Conservation (phyloP, 768 basidiomycete species). For the Dentipellis fragilis region DNA sequence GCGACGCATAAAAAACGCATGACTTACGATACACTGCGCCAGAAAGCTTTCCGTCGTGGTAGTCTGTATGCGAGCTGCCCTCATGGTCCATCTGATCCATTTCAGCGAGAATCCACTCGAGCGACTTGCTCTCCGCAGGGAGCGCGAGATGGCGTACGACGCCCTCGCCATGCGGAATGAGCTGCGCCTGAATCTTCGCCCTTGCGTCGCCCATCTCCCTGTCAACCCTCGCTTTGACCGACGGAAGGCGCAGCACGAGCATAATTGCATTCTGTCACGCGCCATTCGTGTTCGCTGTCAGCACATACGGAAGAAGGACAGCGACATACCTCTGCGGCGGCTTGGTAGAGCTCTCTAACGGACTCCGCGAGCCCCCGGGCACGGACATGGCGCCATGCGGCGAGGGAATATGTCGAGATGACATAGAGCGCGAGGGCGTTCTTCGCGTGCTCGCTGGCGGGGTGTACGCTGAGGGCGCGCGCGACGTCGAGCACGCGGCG, state of each 20-base stretch:
- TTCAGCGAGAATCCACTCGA: slow-evolving; percentile 68
- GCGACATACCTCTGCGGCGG: slow-evolving; percentile 37
- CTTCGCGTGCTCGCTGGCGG: slow-evolving; percentile 37
- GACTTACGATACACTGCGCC: slow-evolving; percentile 80
- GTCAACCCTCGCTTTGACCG: slow-evolving; percentile 48
- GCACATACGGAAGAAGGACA: not conserved
- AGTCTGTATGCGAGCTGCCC: slow-evolving; percentile 36
- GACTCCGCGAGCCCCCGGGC: slow-evolving; percentile 49
- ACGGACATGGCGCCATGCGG: slow-evolving; percentile 49
- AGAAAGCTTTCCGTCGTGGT: slow-evolving; percentile 66
- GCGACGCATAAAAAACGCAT: not conserved
- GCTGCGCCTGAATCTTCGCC: slow-evolving; percentile 52
- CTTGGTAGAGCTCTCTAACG: slow-evolving; percentile 40
- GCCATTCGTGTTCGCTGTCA: not conserved
- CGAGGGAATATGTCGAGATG: slow-evolving; percentile 38
- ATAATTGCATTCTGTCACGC: slow-evolving; percentile 38
- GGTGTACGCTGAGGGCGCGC: not conserved
- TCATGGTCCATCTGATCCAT: slow-evolving; percentile 75
- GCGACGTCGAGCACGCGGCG: slow-evolving; percentile 6
- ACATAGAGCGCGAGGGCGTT: slow-evolving; percentile 51
- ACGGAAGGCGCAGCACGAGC: slow-evolving; percentile 52
- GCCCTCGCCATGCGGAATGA: slow-evolving; percentile 53
- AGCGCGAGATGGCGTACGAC: slow-evolving; percentile 59
- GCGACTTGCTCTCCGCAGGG: slow-evolving; percentile 50
- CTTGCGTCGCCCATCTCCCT: slow-evolving; percentile 56